Conservation (phyloP, 345 rosid species). For the Brassica cretica region DNA sequence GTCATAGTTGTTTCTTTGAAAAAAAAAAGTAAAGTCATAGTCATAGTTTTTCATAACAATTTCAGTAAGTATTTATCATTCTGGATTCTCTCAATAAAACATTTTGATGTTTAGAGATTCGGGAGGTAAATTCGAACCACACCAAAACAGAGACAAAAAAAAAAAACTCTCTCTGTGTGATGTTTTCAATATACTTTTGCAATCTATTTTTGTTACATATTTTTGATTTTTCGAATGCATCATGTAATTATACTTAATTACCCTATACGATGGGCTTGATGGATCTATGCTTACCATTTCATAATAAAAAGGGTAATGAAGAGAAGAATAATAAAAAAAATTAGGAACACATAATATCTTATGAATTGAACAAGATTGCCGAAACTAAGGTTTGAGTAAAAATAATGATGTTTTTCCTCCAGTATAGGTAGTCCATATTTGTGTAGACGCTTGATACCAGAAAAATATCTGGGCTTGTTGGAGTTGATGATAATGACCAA, state of each 20-base stretch:
- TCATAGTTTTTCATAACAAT: not conserved
- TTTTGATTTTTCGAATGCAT: not conserved
- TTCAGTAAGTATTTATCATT: not conserved
- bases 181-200: not conserved
- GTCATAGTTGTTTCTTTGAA: not conserved
- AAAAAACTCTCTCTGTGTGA: not conserved
- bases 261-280: not conserved
- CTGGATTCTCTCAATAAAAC: not conserved
- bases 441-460: no score
- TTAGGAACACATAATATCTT: constrained; percentile 2
- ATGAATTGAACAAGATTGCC: constrained; percentile 13
- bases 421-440: no score
- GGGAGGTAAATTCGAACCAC: not conserved
- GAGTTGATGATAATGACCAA: no score
- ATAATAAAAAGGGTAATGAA: not conserved
- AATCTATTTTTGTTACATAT: not conserved
- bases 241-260: not conserved
- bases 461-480: no score
- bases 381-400: not conserved
- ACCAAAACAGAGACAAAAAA: not conserved
- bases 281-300: not conserved
- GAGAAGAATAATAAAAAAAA: not conserved
- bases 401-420: no score
- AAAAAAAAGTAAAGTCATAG: not conserved
- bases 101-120: not conserved